Evolutionary conservation across 805 yeast species (phyloP), one percentile per base, ranked within the genome.

Genomic region (Candida pseudofarinosa): DNA sequence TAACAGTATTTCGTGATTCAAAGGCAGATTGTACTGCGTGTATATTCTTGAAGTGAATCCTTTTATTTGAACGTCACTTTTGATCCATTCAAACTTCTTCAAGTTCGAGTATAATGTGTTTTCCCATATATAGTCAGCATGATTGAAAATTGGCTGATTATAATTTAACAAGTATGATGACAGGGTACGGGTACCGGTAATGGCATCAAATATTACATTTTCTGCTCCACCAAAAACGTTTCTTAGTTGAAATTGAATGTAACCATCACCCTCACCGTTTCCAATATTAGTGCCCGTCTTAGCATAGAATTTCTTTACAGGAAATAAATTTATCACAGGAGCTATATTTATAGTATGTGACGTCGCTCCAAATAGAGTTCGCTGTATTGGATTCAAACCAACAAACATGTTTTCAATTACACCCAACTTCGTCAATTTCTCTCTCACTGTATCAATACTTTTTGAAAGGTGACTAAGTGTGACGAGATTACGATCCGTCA

Each of bases 211-310:
- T 26, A 66, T 64, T 26, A 79, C 49, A 31, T 60, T 61, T 48
- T 79, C 83, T 3, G 76, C 81, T 7, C 83, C 83, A 0, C 83
- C 83, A 62, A 77, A 75, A 15, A 78, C 55, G 52, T 79, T 79
- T 41, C 69, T 69, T 57, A 76, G 52, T 68, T 60, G 89, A 43
- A 90, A 79, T 26, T 87, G 83, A 37, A 88, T 73, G 56, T 90
- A 89, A 1, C 97, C 98, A 57, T 87, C 93, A 23, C 97, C 99
- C 67, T 93, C 98, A 26, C 96, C 96, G 58, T 93, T 91, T 1
- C 98, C 98, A 5, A 93, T 79, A 61, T 89, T 90, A 1, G 98
- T 93, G 3, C 99, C 99, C 1, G 97, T 87, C 53, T 85, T 86
- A 41, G 95, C 90, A 46, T 77, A 74, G 53, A 89, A 85, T 50